These are phyloP conservation scores for Harrya chromipes DNA, from an alignment of 768 basidiomycete species.

Conservation along the genomic window DNA sequence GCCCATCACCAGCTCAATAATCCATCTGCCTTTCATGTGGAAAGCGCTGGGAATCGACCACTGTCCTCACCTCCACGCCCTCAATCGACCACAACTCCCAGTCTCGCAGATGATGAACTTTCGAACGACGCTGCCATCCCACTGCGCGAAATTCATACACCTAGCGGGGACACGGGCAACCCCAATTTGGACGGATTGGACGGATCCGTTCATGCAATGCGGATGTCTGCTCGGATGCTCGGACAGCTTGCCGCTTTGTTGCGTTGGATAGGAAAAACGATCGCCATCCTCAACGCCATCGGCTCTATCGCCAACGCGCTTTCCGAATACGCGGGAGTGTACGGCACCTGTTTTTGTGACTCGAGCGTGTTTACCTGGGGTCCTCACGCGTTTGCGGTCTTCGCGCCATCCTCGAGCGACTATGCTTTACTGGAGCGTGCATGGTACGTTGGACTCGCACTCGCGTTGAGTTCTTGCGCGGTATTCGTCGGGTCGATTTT, in stretches of 20 bases:
- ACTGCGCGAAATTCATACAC: not conserved
- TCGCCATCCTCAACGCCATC: no score
- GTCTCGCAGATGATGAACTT: not conserved
- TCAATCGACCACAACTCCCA: not conserved
- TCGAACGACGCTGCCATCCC: not conserved
- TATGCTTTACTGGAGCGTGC: slow-evolving; percentile 24
- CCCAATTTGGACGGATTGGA: not conserved
- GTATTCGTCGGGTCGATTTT: slow-evolving; percentile 30
- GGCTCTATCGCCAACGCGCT: no score
- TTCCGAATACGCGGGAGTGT: no score
- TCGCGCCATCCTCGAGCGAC: slow-evolving; percentile 17
- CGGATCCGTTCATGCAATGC: not conserved
- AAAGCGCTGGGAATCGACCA: not conserved
- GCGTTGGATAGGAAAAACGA: no score
- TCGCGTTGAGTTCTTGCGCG: slow-evolving; percentile 24
- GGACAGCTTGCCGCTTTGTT: no score
- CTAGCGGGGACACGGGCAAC: no score
- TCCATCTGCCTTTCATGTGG: not conserved
- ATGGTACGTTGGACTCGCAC: slow-evolving; percentile 37
- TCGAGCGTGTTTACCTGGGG: no score
- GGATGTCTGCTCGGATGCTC: not conserved
- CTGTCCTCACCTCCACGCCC: not conserved
- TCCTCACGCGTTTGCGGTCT: slow-evolving; percentile 28
- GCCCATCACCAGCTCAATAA: slow-evolving; percentile 7
- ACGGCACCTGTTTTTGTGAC: no score